phyloP scores from a whole-genome alignment of 306 rosid species.

The Amphicarpaea edgeworthii region DNA sequence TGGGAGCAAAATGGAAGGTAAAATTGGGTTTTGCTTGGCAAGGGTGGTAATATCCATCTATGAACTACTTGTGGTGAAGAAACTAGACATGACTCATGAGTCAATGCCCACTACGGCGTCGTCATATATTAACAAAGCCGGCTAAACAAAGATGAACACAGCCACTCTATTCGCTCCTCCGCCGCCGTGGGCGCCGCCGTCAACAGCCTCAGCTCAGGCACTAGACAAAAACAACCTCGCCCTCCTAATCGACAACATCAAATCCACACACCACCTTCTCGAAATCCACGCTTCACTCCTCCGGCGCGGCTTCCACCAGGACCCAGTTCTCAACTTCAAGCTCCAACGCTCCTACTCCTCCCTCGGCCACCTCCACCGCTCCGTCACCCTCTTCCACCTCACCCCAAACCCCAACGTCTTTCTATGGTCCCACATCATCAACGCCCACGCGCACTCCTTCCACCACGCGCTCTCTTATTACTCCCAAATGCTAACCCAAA shows the following conservation, averaged over 20 bases:
- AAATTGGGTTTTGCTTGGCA: too few relatives aligned
- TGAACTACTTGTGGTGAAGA: too few relatives aligned
- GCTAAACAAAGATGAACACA: neutral
- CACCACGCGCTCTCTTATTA: conserved; percentile 62
- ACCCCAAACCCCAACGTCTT: conserved; percentile 63
- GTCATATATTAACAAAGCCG: too few relatives aligned
- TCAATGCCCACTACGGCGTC: too few relatives aligned
- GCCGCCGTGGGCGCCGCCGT: conserved; percentile 45
- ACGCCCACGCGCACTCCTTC: conserved; percentile 58
- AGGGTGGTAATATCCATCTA: too few relatives aligned
- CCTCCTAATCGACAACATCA: conserved; percentile 61
- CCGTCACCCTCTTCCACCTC: conserved; percentile 66
- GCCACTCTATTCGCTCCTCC: conserved; percentile 40
- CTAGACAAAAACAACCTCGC: conserved; percentile 56
- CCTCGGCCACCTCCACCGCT: conserved; percentile 70
- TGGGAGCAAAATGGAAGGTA: too few relatives aligned
- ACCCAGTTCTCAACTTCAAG: conserved; percentile 79
- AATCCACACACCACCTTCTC: conserved; percentile 61
- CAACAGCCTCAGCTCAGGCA: conserved; percentile 36
- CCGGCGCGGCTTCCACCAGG: conserved; percentile 62
- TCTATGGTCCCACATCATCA: conserved; percentile 71
- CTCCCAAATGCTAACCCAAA: conserved; percentile 62
- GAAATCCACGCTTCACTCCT: conserved; percentile 74
- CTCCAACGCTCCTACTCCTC: conserved; percentile 88
- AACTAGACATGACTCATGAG: too few relatives aligned